A percentile compares a stretch with the other conserved stretches of the same genome.
Evolutionary conservation across 2,329 filamentous ascomycete genomes (phyloP).

Genomic region (Calonectria multiphialidica): DNA sequence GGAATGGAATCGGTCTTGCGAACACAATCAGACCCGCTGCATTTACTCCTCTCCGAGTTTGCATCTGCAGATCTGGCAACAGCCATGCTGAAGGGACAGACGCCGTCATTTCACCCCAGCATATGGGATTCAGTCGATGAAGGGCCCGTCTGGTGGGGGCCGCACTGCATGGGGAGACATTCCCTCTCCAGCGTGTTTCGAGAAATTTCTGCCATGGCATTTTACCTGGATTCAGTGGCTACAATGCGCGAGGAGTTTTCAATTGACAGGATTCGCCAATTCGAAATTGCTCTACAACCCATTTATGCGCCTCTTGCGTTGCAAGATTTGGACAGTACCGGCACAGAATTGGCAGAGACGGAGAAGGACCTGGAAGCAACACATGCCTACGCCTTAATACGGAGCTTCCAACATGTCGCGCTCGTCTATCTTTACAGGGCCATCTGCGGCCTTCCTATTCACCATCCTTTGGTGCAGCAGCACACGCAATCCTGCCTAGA

Average conservation of each 20-base stretch:
- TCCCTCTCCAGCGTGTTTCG: conserved; percentile 51
- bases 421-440: conserved; percentile 58
- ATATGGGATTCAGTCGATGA: conserved; percentile 55
- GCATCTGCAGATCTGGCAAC: conserved; percentile 57
- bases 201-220: conserved; percentile 45
- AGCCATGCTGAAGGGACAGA: conserved; percentile 52
- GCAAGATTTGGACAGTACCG: conserved; percentile 35
- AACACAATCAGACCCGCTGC: conserved; percentile 44
- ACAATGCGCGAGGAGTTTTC: conserved; percentile 40
- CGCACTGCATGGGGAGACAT: conserved; percentile 48
- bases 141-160: conserved; percentile 57
- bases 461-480: conserved; percentile 55
- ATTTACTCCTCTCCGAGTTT: conserved; percentile 58
- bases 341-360: neutral
- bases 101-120: conserved; percentile 51
- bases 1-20: conserved; percentile 42
- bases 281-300: conserved; percentile 43
- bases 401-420: conserved; percentile 55
- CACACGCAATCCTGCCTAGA: conserved; percentile 51
- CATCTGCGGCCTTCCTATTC: conserved; percentile 52
- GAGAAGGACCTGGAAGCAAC: conserved; percentile 45
- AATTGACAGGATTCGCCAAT: conserved; percentile 43
- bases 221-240: conserved; percentile 40
- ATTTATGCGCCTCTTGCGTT: conserved; percentile 42
- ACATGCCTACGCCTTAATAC: conserved; percentile 51